Percentiles rank a stretch among this genome's conserved stretches.
These are phyloP conservation scores for Nicotiana attenuata DNA, from an alignment of 257 asterid species.

Conservation along the genomic window DNA sequence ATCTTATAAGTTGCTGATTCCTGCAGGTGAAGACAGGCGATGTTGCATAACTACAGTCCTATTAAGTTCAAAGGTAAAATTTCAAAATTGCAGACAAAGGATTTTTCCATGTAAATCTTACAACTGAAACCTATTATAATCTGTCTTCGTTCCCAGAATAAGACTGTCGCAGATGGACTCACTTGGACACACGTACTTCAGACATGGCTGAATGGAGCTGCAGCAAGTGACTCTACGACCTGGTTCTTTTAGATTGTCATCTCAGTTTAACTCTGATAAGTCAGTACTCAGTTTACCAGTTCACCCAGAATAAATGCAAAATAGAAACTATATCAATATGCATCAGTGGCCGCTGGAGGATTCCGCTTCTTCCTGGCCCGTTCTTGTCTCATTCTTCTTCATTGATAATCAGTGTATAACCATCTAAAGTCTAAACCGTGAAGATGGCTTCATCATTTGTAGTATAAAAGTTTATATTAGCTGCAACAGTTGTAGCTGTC, in stretches of 20 bases:
- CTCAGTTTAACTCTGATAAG: not conserved
- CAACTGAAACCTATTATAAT: not conserved
- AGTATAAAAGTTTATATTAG: not conserved
- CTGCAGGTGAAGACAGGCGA: constrained; percentile 55
- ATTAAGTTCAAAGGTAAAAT: constrained; percentile 66
- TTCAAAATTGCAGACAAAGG: not conserved
- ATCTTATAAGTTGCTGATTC: no score
- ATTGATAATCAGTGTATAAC: constrained; percentile 4
- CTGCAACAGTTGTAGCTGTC: not conserved
- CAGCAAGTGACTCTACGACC: constrained; percentile 25
- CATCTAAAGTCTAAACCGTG: not conserved
- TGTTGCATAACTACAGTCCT: constrained; percentile 56
- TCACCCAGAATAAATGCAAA: not conserved
- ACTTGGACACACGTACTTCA: constrained; percentile 78
- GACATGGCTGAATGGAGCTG: constrained; percentile 74
- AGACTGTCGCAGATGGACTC: constrained; percentile 60
- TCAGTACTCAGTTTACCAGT: not conserved
- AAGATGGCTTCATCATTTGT: not conserved
- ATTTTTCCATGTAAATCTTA: not conserved
- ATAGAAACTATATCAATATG: not conserved
- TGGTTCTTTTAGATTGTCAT: constrained; percentile 46
- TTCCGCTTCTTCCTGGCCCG: not conserved
- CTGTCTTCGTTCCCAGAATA: constrained; percentile 37
- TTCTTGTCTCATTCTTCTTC: not conserved
- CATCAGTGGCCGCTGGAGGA: not conserved